phyloP scores from a whole-genome alignment of 495 filamentous ascomycete species.

The Usnea hakonensis region DNA sequence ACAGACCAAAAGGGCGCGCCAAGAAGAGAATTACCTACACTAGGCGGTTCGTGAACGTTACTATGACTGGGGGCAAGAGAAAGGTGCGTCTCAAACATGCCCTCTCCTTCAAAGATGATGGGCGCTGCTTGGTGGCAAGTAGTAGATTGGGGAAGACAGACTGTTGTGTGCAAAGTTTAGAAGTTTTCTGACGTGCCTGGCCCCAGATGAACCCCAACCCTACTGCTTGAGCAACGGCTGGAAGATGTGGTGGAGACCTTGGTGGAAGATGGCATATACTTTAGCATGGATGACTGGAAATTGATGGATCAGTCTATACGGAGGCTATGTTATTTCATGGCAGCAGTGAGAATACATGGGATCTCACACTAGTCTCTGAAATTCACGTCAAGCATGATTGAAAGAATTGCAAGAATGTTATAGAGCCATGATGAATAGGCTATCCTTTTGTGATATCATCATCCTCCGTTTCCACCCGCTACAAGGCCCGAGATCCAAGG shows the following conservation, averaged over 20 bases:
- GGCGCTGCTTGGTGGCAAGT: not conserved
- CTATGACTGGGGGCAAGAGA: constrained; percentile 97
- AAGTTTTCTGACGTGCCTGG: constrained; percentile 2
- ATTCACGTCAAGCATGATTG: not conserved
- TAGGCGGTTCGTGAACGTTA: constrained; percentile 98
- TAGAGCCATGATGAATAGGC: not conserved
- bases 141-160: not conserved
- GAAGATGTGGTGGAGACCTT: not conserved
- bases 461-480: not conserved
- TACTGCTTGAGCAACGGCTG: constrained; percentile 5
- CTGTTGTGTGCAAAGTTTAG: not conserved
- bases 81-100: constrained; percentile 56
- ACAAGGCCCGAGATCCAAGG: not conserved
- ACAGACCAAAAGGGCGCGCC: constrained; percentile 85
- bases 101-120: not conserved
- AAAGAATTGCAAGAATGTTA: no score
- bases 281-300: not conserved
- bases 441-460: not conserved
- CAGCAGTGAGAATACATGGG: not conserved
- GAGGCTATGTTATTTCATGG: not conserved
- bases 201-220: constrained; percentile 21
- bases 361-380: not conserved
- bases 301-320: not conserved
- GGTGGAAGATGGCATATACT: not conserved
- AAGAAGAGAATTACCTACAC: constrained; percentile 98